Evolutionary conservation across 2,329 filamentous ascomycete genomes (phyloP), one percentile per base, ranked within the genome.

Genomic region (Cryphonectria carpinicola): DNA sequence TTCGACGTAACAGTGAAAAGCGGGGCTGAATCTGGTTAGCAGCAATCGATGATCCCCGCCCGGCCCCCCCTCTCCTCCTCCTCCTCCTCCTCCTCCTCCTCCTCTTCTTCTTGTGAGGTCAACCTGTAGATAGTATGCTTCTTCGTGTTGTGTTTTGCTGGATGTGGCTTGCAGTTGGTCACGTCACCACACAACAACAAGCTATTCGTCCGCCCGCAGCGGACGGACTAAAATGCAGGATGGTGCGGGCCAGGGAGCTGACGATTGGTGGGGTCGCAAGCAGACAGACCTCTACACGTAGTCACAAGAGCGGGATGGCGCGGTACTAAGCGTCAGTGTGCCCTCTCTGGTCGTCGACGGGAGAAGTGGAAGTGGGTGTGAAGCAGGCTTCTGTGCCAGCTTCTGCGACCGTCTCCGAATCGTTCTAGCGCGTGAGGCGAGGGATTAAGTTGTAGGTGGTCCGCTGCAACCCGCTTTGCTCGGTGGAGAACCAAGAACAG

Each of bases 371-470:
- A n/a, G n/a, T 71, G 70, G 67, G 70, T 71, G 70, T 71, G 64
- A 70, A 71, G 70, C 68, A 67, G 65, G 67, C 70, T 71, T 71
- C 70, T 61, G 70, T 54, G 39, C 70, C 61, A 68, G 56, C 67
- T 71, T 71, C 70, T 62, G 37, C 56, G 60, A 32, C 19, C 35
- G 60, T 37, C 37, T 41, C 35, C 25, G 60, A 19, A 28, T 41
- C n/a, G 56, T 71, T 71, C 70, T 71, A 71, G 70, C 70, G 70
- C 64, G 67, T 69, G 67, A 67, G 70, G 70, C 67, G 68, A 70
- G 66, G 58, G 35, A 54, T 49, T 6, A 28, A 54, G 41, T 35
- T 28, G 25, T 39, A 13, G 19, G 17, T 19, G 28, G 28, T 39
- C 35, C 58, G 58, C 58, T n/a, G 56, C 66, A 49, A 60, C 54